Base-by-base conservation (phyloP, 1,139 yeast genomes). In the Geotrichum aggregatum region DNA sequence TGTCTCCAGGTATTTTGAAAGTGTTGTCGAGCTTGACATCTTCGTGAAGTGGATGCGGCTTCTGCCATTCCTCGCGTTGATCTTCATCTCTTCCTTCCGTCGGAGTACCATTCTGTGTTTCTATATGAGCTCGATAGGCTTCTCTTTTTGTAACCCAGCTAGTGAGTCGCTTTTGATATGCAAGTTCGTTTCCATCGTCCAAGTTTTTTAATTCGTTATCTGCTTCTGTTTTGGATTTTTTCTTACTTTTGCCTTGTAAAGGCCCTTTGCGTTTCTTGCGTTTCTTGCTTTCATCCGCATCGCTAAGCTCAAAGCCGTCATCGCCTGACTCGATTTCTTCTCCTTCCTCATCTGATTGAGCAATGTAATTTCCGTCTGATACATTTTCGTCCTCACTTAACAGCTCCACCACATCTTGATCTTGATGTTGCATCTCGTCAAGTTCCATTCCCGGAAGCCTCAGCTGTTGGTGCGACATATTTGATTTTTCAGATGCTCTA, bases 1-100 rank as follows among this genome's bases (percentile, higher is more conserved):
- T 82, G 62, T 92, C 98, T 1, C 98, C 98, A 0, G 98, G 98
- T 0, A 92, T 73, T 56, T 73, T 78, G 66, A 84, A 89, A 10
- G 76, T 77, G 33, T 78, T 80, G 62, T 86, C 84, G 8, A 92
- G 70, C 4, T 77, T 74, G 0, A 95, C 89, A 65, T 89, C 98
- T 0, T 86, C 77, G 30, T 80, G 74, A 0, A 78, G 70, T 0
- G 96, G 97, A 67, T 91, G 96, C 0, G 95, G 86, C 61, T 77
- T 77, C 36, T 71, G 66, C 86, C 89, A 84, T 63, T 83, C 88
- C 33, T 78, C 80, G 1, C 67, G 62, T 1, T 60, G 59, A 7
- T 66, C 71, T 6, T 59, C 63, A 1, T 39, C 53, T 22, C 62
- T 63, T 40, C 44, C 28, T 4, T 40, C 35, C n/a, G 22, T 8